Evolutionary conservation across 169 alveolate species (phyloP), one percentile per base, ranked within the genome.

Genomic region (Babesia divergens): DNA sequence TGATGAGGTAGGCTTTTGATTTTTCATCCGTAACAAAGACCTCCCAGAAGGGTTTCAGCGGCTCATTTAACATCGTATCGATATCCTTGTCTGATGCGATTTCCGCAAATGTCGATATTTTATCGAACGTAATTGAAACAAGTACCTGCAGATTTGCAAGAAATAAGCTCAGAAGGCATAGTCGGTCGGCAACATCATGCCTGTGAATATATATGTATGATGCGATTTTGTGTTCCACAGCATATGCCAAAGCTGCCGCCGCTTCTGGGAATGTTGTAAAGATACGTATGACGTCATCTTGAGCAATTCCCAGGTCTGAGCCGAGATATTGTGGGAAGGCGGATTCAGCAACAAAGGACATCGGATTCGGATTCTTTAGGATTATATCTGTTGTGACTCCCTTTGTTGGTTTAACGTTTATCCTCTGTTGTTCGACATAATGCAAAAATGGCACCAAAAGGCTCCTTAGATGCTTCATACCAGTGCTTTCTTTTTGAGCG

Each of bases 241-340:
- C 65, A 51, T 32, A 69, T 31, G 51, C 38, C 20, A 74, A 50
- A 18, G 65, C 47, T 34, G 79, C 69, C 0, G 79, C 69, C 1
- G 84, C 75, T 64, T 74, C 84, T 13, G 84, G 84, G 32, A 74
- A 74, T 5, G 84, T 32, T 26, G 65, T 37, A 24, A 74, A 74
- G 37, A 74, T 29, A 52, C 84, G 26, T 6, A 60, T 20, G 40
- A 74, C 38, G 1, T 59, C 38, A 13, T 74, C 84, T 20, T 38
- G 38, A 3, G 44, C 38, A 2, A 31, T 40, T 8, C 71, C 79
- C 20, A 49, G 26, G 6, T 34, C 55, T 14, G 62, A 35, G 34
- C 22, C 47, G 28, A 52, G n/a, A 37, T 40, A 26, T 9, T 14
- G 16, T 29, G 84, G 77, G 26, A 74, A 13, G 11, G 84, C 84